phyloP scores from a whole-genome alignment of 1,284 basidiomycete species.

The Moniliella sp. region DNA sequence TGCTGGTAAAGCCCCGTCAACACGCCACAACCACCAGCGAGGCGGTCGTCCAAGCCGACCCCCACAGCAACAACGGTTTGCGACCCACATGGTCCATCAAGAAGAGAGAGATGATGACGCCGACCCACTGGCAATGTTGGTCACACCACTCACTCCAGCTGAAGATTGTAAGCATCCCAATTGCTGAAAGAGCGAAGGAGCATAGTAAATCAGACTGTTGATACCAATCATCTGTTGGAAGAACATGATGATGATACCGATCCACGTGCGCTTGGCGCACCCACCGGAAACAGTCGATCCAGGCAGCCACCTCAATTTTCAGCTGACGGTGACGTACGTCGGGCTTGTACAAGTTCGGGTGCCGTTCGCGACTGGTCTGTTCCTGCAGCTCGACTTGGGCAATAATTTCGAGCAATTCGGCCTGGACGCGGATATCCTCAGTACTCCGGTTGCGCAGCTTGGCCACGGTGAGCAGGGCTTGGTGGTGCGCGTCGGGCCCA shows the following conservation, averaged over 20 bases:
- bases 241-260: constrained; percentile 9
- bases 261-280: constrained; percentile 4
- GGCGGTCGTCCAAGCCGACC: constrained; percentile 12
- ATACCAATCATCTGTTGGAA: constrained; percentile 3
- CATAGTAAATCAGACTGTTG: constrained; percentile 6
- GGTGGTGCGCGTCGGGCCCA: constrained; percentile 29
- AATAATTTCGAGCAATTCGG: constrained; percentile 12
- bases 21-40: constrained; percentile 4
- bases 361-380: constrained; percentile 12
- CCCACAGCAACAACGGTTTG: constrained; percentile 35
- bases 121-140: constrained; percentile 31
- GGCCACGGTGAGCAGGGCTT: constrained; percentile 22
- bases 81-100: constrained; percentile 37
- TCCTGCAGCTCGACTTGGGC: constrained; percentile 35
- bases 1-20: constrained; percentile 1
- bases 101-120: constrained; percentile 35
- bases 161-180: constrained; percentile 7
- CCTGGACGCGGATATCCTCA: constrained; percentile 5
- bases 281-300: constrained; percentile 5
- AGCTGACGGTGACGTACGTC: constrained; percentile 42
- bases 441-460: constrained; percentile 38
- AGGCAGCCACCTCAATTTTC: constrained; percentile 39
- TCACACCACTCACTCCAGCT: constrained; percentile 6
- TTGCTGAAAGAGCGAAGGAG: constrained; percentile 11
- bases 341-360: constrained; percentile 48